These are phyloP conservation scores for Medicago ruthenica DNA, from an alignment of 306 rosid species.

Conservation along the genomic window DNA sequence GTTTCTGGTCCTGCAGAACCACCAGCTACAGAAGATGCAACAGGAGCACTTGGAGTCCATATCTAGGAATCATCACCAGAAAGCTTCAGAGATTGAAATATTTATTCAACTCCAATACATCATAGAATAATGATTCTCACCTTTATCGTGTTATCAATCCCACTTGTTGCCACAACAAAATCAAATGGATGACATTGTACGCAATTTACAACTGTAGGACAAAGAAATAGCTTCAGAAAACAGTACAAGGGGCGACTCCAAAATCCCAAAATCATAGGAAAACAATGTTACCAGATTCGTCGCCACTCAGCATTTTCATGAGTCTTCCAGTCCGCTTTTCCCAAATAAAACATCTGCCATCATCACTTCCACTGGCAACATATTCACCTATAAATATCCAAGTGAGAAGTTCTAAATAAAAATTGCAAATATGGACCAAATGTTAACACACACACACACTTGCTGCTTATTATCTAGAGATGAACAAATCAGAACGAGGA, in stretches of 20 bases:
- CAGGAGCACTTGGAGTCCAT: constrained; percentile 87
- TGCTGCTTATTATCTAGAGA: constrained; percentile 8
- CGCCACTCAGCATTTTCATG: constrained; percentile 84
- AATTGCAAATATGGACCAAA: constrained; percentile 20
- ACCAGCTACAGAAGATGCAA: constrained; percentile 77
- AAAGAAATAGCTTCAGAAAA: constrained; percentile 41
- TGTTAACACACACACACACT: constrained; percentile 29
- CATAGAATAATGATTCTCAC: constrained; percentile 49
- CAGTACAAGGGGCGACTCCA: constrained; percentile 10
- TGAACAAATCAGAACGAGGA: constrained; percentile 9
- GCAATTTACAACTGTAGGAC: constrained; percentile 83
- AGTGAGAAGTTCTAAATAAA: constrained; percentile 12
- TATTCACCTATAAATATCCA: constrained; percentile 73
- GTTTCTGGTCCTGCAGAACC: constrained; percentile 80
- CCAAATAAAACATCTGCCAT: constrained; percentile 99
- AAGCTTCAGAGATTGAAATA: constrained; percentile 44
- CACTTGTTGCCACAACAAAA: constrained; percentile 94
- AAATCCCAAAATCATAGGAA: constrained; percentile 30
- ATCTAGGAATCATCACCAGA: constrained; percentile 55
- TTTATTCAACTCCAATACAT: constrained; percentile 34
- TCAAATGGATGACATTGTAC: constrained; percentile 92
- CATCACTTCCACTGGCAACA: constrained; percentile 98
- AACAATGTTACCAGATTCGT: constrained; percentile 72
- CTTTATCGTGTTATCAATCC: constrained; percentile 95
- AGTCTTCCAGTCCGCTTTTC: constrained; percentile 93